Base-by-base conservation (phyloP, 169 alveolate species). In the Cyclospora cayetanensis region DNA sequence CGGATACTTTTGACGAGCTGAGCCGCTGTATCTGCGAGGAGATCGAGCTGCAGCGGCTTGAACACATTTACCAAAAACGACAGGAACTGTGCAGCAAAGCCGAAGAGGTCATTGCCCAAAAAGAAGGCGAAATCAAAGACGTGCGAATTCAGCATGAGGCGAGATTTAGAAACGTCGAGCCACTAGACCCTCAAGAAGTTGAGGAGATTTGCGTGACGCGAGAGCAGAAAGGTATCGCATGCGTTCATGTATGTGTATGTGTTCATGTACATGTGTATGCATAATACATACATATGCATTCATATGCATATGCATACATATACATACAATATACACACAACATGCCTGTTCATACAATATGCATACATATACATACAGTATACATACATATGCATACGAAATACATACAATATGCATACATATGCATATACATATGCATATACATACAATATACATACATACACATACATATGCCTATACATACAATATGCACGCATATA, bases 21-120 rank as follows among this genome's bases (percentile, higher is more conserved):
- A 53, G 39, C 46, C 41, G 25, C 35, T 65, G 87, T 52, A 63
- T 90, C n/a, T 65, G 82, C 31, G 85, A 76, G 50, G 93, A 79
- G 68, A 76, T 90, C 11, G 93, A 90, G 29, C 63, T 90, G 22
- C 82, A 72, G 72, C 42, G 82, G 3, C 90, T 41, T 25, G 80
- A 52, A 2, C 41, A 35, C 22, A 74, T 86, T 29, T 15, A 31
- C 52, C 41, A 60, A 0, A 50, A 55, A 1, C 25, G 43, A 22
- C 63, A 86, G 25, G 43, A 65, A 53, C 34, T 53, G 15, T 43
- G 53, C 12, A 15, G 37, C 9, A 70, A 63, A 25, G 39, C 34
- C 12, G 87, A 70, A 25, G 27, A 37, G 3, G 37, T 12, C 4
- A 82, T 82, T 52, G 84, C 80, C 4, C 55, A 3, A 20, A 65